phyloP scores from a whole-genome alignment of 2,329 filamentous ascomycete species.

The Fusarium solani-melongenae region DNA sequence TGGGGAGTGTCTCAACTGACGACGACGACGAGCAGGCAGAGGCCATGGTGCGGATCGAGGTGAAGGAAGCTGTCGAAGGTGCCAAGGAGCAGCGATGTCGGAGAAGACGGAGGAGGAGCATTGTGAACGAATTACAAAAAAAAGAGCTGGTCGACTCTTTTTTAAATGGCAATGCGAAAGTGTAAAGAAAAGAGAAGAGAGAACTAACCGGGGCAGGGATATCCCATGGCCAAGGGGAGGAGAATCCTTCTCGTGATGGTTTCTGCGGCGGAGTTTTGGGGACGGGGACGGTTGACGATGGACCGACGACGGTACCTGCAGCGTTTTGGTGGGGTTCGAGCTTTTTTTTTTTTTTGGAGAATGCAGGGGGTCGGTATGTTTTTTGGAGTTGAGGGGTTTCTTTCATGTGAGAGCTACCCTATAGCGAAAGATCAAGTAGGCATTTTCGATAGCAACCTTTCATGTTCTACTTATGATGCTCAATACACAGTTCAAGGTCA shows the following conservation, averaged over 20 bases:
- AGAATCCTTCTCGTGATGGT: constrained; percentile 54
- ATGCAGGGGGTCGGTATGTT: constrained; percentile 13
- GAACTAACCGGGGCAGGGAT: constrained; percentile 15
- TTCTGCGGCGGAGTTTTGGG: constrained; percentile 62
- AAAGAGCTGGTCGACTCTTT: neutral
- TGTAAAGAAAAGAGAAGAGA: neutral
- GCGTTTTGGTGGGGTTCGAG: constrained; percentile 8
- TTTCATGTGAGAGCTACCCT: constrained; percentile 31
- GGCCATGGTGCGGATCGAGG: constrained; percentile 37
- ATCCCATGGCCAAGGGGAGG: constrained; percentile 38
- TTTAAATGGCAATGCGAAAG: neutral
- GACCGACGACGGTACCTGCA: neutral
- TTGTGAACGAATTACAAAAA: constrained; percentile 1
- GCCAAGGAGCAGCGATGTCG: constrained; percentile 22
- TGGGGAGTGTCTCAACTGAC: constrained; percentile 61
- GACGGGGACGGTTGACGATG: constrained; percentile 37
- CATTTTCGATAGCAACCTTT: neutral
- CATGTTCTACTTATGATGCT: neutral
- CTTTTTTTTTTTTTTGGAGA: constrained; percentile 14
- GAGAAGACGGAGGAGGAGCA: constrained; percentile 33
- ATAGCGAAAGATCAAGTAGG: neutral
- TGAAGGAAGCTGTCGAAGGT: constrained; percentile 8
- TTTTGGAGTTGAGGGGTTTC: constrained; percentile 29
- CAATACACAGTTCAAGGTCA: neutral
- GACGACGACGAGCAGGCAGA: constrained; percentile 33